Evolutionary conservation across 176 grass and related monocot genomes (phyloP).

Genomic region (Eleusine coracana): DNA sequence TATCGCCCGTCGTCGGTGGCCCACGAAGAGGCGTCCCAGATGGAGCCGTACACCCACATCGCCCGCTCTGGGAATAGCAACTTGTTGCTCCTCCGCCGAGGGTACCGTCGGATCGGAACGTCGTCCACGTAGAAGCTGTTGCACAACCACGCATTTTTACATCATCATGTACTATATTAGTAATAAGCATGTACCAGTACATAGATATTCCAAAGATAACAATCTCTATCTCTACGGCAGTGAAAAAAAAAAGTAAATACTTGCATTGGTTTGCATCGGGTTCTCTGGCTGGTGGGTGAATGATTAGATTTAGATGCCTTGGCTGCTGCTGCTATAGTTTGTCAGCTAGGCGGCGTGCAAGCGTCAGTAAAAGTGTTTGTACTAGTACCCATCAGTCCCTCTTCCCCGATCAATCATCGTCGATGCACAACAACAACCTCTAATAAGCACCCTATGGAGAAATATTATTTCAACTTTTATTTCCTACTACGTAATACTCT

Average conservation of each 20-base stretch:
- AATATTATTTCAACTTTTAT: too few species aligned
- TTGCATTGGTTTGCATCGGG: background rate
- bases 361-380: background rate
- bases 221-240: too few species aligned
- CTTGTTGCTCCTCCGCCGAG: conserved; percentile 32
- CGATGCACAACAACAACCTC: too few species aligned
- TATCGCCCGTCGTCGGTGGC: conserved; percentile 70
- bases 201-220: too few species aligned
- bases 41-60: conserved; percentile 78
- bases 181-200: too few species aligned
- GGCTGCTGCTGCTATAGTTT: background rate
- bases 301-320: background rate
- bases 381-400: too few species aligned
- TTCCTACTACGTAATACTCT: too few species aligned
- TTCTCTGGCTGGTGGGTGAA: background rate
- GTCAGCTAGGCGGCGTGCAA: background rate
- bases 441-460: too few species aligned
- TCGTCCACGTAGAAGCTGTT: conserved; percentile 76
- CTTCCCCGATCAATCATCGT: too few species aligned
- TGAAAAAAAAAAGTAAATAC: too few species aligned
- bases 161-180: too few species aligned
- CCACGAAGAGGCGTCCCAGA: conserved; percentile 82
- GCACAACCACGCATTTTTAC: too few species aligned
- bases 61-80: conserved; percentile 53
- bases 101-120: conserved; percentile 60